Conservation (phyloP, 192 early-diverging fungal species). For the Gonapodya prolifera region DNA sequence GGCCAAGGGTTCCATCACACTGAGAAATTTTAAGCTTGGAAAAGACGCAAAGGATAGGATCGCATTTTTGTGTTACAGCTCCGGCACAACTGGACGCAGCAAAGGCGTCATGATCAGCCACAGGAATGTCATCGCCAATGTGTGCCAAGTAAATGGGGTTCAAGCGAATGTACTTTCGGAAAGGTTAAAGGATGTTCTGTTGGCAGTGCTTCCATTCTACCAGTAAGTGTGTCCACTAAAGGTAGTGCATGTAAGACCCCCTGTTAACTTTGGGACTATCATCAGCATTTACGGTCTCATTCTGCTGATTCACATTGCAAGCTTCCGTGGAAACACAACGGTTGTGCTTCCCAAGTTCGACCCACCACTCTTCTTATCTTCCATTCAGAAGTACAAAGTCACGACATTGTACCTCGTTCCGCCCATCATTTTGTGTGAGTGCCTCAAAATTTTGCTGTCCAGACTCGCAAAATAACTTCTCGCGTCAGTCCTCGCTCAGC, state of each 20-base stretch:
- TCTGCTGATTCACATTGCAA: conserved; percentile 1
- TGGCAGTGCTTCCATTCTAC: conserved; percentile 1
- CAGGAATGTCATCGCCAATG: conserved; percentile 59
- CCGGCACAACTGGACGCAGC: conserved; percentile 81
- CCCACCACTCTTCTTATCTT: background rate
- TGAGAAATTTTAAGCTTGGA: background rate
- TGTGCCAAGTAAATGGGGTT: background rate
- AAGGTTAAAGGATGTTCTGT: background rate
- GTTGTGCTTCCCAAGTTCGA: conserved; percentile 3
- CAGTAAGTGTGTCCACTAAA: background rate
- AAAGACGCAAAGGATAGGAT: background rate
- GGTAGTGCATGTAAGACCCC: background rate
- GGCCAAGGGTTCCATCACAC: background rate
- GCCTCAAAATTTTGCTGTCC: background rate
- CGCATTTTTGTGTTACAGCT: conserved; percentile 28
- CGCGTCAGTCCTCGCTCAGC: conserved; percentile 45
- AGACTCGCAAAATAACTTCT: background rate
- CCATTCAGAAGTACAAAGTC: conserved; percentile 4
- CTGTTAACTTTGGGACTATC: background rate
- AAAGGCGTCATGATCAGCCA: conserved; percentile 85
- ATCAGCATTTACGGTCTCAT: background rate
- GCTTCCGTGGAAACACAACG: background rate
- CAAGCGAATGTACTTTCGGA: background rate
- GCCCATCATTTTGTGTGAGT: conserved; percentile 44
- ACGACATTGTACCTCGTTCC: conserved; percentile 30